These are phyloP conservation scores for Auriscalpium orientale DNA, from an alignment of 768 basidiomycete genomes.

Conservation along the genomic window DNA sequence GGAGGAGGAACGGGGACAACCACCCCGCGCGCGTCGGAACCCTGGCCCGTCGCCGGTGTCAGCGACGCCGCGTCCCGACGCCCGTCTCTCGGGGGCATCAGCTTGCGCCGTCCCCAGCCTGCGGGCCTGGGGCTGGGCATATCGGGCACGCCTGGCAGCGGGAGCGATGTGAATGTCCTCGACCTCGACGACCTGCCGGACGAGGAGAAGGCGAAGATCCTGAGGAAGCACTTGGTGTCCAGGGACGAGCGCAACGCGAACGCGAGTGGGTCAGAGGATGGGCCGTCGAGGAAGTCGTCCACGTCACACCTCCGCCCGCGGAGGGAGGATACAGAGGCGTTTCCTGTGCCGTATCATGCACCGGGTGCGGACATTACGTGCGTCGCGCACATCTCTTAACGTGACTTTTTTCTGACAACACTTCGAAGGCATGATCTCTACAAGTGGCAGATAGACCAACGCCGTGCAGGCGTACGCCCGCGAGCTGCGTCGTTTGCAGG, in stretches of 20 bases:
- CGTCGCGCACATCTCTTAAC: constrained; percentile 28
- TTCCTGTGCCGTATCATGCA: constrained; percentile 84
- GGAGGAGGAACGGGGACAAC: constrained; percentile 42
- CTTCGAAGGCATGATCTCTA: constrained; percentile 77
- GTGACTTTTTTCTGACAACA: constrained; percentile 6
- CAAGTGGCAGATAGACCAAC: constrained; percentile 84
- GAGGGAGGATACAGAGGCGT: constrained; percentile 55
- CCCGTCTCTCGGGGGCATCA: constrained; percentile 31
- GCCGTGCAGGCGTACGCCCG: constrained; percentile 43
- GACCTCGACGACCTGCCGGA: too few species aligned
- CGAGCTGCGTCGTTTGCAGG: constrained; percentile 69
- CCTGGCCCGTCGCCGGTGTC: constrained; percentile 9
- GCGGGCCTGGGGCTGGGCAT: constrained; percentile 8
- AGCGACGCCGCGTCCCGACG: constrained; percentile 8
- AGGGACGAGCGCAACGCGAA: constrained; percentile 48
- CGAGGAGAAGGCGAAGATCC: constrained; percentile 76
- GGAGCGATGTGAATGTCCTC: constrained; percentile 27
- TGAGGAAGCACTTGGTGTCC: constrained; percentile 74
- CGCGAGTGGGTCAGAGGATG: constrained; percentile 24
- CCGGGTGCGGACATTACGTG: constrained; percentile 91
- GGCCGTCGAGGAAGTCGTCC: constrained; percentile 21
- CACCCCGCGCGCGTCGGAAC: constrained; percentile 16
- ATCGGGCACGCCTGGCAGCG: constrained; percentile 23
- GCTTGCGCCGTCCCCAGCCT: constrained; percentile 25
- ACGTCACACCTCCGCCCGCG: constrained; percentile 20